Conservation (phyloP, 179 eudicot genomes). For the Drosera spatulata region DNA sequence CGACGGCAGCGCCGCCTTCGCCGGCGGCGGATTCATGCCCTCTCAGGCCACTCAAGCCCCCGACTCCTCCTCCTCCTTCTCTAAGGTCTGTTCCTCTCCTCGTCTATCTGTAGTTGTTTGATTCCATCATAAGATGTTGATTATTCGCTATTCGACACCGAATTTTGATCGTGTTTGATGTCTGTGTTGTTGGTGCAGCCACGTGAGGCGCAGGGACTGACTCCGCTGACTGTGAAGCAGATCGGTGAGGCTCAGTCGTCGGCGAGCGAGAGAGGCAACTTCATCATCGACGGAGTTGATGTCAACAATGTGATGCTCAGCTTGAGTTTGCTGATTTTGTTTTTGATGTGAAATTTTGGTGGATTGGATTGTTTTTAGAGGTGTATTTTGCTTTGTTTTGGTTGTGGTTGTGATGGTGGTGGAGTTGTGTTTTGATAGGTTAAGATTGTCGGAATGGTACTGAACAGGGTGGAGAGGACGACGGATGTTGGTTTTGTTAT, state of each 20-base stretch:
- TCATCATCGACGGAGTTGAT: constrained; percentile 57
- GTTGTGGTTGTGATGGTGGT: background rate
- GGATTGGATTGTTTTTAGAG: background rate
- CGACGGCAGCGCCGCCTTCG: constrained; percentile 58
- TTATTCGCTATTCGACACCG: background rate
- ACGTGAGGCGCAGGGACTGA: constrained; percentile 57
- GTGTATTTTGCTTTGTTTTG: background rate
- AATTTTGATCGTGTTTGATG: background rate
- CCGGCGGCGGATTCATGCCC: constrained; percentile 86
- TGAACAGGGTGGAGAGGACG: constrained; percentile 51
- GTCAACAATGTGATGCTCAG: constrained; percentile 41
- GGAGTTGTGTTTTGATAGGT: constrained; percentile 31
- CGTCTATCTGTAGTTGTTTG: background rate
- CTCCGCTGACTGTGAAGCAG: constrained; percentile 82
- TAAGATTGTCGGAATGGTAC: constrained; percentile 66
- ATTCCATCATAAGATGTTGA: background rate
- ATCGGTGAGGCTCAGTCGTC: constrained; percentile 50
- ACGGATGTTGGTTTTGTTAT: constrained; percentile 64
- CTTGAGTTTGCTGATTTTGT: background rate
- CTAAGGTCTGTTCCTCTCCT: constrained; percentile 31
- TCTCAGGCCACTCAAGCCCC: constrained; percentile 59
- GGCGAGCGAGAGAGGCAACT: constrained; percentile 35
- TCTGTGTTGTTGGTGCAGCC: constrained; percentile 24
- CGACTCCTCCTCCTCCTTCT: constrained; percentile 40
- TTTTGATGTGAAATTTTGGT: background rate